A percentile compares a stretch with the other conserved stretches of the same genome.
Conservation (phyloP, 2,329 filamentous ascomycete genomes). For the Exutisphaerella laricina region DNA sequence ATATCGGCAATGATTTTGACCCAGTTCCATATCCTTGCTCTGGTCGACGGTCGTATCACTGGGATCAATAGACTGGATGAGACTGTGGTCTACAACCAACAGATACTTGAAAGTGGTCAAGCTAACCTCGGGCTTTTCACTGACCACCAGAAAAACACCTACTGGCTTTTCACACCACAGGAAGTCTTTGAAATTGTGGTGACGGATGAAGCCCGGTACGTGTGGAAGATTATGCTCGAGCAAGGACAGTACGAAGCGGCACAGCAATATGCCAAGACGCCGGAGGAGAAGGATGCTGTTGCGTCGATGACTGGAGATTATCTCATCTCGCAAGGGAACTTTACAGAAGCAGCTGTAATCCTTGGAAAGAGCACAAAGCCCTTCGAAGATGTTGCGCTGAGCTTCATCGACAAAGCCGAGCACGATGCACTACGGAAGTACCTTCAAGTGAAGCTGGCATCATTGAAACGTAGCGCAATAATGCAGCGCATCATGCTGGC, state of each 20-base stretch:
- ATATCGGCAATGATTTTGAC: constrained; percentile 79
- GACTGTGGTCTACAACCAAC: constrained; percentile 78
- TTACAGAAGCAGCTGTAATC: constrained; percentile 76
- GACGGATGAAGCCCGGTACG: constrained; percentile 81
- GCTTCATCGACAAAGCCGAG: constrained; percentile 83
- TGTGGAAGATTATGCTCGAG: constrained; percentile 91
- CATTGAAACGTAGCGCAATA: constrained; percentile 71
- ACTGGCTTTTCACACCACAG: constrained; percentile 87
- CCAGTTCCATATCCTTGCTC: constrained; percentile 84
- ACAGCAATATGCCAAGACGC: constrained; percentile 73
- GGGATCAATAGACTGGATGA: constrained; percentile 84
- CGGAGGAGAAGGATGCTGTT: constrained; percentile 80
- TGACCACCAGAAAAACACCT: constrained; percentile 91
- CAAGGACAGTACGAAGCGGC: constrained; percentile 84
- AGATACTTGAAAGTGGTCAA: constrained; percentile 74
- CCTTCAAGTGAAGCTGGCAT: constrained; percentile 73
- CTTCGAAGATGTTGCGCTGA: constrained; percentile 91
- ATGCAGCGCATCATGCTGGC: constrained; percentile 97
- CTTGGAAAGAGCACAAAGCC: constrained; percentile 95
- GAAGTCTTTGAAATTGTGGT: constrained; percentile 94
- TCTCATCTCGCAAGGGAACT: constrained; percentile 74
- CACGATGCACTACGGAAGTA: constrained; percentile 89
- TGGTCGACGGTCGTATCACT: constrained; percentile 77
- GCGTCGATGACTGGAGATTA: constrained; percentile 89
- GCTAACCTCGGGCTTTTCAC: constrained; percentile 76